A percentile compares a stretch with the other conserved stretches of the same genome.
Conservation (phyloP, 805 yeast species). For the Starmerella etchellsii region DNA sequence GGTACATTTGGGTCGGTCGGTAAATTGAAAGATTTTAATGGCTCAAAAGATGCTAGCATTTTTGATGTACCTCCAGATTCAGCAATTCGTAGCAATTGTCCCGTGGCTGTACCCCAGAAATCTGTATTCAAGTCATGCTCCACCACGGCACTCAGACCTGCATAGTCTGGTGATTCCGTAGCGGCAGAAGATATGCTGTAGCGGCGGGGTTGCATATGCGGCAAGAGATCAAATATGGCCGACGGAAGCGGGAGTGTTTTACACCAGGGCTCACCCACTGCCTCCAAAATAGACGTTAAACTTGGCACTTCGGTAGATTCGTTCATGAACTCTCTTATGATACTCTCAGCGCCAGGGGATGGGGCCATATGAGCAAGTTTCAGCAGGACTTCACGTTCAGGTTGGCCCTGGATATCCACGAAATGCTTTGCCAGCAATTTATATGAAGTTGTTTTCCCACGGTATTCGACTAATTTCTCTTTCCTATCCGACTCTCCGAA, state of each 20-base stretch:
- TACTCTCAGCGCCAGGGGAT: constrained; percentile 32
- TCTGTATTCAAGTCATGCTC: constrained; percentile 29
- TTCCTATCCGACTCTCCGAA: constrained; percentile 31
- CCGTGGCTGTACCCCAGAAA: constrained; percentile 19
- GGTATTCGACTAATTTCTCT: constrained; percentile 37
- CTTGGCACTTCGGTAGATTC: constrained; percentile 46
- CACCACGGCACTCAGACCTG: constrained; percentile 69
- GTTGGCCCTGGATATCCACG: constrained; percentile 67
- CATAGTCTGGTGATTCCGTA: constrained; percentile 47
- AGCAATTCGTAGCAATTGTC: constrained; percentile 5
- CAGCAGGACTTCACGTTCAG: constrained; percentile 58
- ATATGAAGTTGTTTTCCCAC: constrained; percentile 53
- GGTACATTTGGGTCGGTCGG: constrained; percentile 64
- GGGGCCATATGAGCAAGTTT: constrained; percentile 66
- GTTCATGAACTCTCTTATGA: constrained; percentile 36
- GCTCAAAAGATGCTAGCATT: constrained; percentile 28
- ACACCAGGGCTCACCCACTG: constrained; percentile 49
- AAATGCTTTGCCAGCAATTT: constrained; percentile 60
- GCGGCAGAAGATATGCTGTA: constrained; percentile 78
- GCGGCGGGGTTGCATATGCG: constrained; percentile 66
- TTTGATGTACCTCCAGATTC: not conserved
- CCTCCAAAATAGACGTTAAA: constrained; percentile 49
- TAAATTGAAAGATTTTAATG: constrained; percentile 64
- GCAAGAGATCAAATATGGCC: constrained; percentile 47
- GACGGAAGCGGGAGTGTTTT: constrained; percentile 50